These are phyloP conservation scores for Leccinum truebloodii DNA, from an alignment of 768 basidiomycete genomes.

Conservation along the genomic window DNA sequence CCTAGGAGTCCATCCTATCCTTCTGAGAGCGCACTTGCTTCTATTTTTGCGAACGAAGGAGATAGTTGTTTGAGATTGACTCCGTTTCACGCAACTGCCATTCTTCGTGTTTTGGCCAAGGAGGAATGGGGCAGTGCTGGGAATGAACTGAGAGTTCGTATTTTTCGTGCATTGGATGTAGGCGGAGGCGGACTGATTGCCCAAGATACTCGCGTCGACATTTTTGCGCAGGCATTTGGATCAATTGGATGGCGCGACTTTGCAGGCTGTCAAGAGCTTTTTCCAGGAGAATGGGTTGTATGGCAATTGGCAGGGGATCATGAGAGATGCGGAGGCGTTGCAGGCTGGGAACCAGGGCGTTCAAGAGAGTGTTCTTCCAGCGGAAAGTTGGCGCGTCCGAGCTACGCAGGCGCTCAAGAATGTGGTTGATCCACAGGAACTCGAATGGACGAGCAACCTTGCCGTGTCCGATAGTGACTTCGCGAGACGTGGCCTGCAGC, in stretches of 20 bases:
- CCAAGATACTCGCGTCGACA: constrained; percentile 22
- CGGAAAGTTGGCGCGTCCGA: constrained; percentile 24
- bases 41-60: constrained; percentile 28
- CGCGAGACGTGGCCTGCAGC: constrained; percentile 44
- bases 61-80: constrained; percentile 33
- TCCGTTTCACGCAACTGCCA: constrained; percentile 30
- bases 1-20: constrained; percentile 29
- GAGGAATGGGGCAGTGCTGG: constrained; percentile 41
- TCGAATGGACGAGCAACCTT: constrained; percentile 58
- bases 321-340: constrained; percentile 15
- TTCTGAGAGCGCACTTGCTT: constrained; percentile 15
- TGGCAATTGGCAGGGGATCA: constrained; percentile 14
- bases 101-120: constrained; percentile 40
- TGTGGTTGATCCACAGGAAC: constrained; percentile 46
- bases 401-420: constrained; percentile 35
- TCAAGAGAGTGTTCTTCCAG: not conserved
- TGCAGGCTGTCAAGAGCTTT: constrained; percentile 26
- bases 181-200: constrained; percentile 10
- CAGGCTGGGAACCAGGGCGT: constrained; percentile 2
- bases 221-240: constrained; percentile 37
- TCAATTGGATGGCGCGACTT: constrained; percentile 26
- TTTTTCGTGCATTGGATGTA: constrained; percentile 2
- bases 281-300: constrained; percentile 21
- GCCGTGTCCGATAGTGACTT: constrained; percentile 43
- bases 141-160: constrained; percentile 35